These are phyloP conservation scores for Cucurbita argyrosperma DNA, from an alignment of 306 rosid species.

Conservation along the genomic window DNA sequence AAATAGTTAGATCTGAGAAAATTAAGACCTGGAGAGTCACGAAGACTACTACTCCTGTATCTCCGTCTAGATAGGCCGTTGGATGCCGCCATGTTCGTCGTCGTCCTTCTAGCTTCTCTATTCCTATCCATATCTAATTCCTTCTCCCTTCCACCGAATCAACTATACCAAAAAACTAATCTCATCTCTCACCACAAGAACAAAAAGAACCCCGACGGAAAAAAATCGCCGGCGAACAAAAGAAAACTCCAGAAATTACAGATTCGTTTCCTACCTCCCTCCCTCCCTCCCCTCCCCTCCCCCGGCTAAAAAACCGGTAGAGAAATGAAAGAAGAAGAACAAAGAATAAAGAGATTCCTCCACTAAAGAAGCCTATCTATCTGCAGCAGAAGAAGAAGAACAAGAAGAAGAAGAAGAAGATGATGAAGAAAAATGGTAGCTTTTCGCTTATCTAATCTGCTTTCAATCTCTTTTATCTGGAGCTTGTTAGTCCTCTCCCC, in stretches of 20 bases:
- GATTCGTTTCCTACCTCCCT: background rate
- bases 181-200: background rate
- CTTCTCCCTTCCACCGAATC: slow-evolving; percentile 11
- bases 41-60: slow-evolving; percentile 52
- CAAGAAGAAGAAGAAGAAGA: background rate
- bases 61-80: slow-evolving; percentile 73
- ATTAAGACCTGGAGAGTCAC: slow-evolving; percentile 82
- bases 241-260: slow-evolving; percentile 15
- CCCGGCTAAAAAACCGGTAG: slow-evolving; percentile 8
- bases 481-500: slow-evolving; percentile 1
- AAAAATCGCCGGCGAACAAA: slow-evolving; percentile 17
- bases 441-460: slow-evolving; percentile 8
- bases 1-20: slow-evolving; percentile 42
- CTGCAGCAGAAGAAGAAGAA: background rate
- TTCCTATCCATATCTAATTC: slow-evolving; percentile 63
- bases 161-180: slow-evolving; percentile 13
- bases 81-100: slow-evolving; percentile 35
- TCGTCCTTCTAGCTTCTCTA: slow-evolving; percentile 57
- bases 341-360: background rate
- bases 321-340: slow-evolving; percentile 1
- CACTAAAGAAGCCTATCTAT: background rate
- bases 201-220: slow-evolving; percentile 6
- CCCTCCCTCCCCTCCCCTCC: background rate
- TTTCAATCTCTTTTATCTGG: slow-evolving; percentile 20
- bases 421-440: background rate